Base-by-base conservation (phyloP, 2,329 filamentous ascomycete species). In the Parastagonospora avenae region DNA sequence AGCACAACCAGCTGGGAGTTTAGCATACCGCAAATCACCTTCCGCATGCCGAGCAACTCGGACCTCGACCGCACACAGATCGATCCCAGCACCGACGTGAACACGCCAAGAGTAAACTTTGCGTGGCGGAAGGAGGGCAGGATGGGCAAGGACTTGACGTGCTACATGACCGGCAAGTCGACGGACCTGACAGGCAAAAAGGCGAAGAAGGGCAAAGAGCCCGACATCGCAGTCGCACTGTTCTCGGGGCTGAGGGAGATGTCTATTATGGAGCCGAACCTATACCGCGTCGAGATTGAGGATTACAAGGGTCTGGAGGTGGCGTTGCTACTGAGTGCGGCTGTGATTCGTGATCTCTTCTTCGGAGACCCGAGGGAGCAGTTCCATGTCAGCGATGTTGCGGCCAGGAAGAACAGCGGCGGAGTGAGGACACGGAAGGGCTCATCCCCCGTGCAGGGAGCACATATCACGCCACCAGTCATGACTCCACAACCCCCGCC, bases 251-350 rank as follows among this genome's bases (percentile, higher is more conserved):
- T 87, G 24, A 87, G 85, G 60, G 90, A 92, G 62, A 75, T 97
- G 51, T 96, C 92, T 2, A 82, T 99, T 36, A 97, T 97, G 77
- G 90, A 99, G 74, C 90, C 93, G 4, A 97, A 97, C 69, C 80
- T 97, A 67, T 87, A 89, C 54, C 83, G 94, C 6, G 88, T 97
- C 9, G 92, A 97, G 37, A 86, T 97, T 55, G 92, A 99, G 72
- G 94, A 99, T 74, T 86, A 89, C 50, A 97, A 97, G 73, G 94
- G 94, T 0, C 78, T 97, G 4, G 94, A 99, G 70, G 84, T 97
- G 1, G 87, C 92, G 1, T 75, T 97, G 16, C 67, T 87, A 27
- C 75, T 88, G 0, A 77, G 82, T 12, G 84, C 83, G 0, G 77
- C 83, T 2, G 82, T 84, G 10, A 86, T 88, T 50, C 78, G 82